Evolutionary conservation across 495 filamentous ascomycete species (phyloP), one percentile per base, ranked within the genome.

Genomic region (Aspergillus ostianus): DNA sequence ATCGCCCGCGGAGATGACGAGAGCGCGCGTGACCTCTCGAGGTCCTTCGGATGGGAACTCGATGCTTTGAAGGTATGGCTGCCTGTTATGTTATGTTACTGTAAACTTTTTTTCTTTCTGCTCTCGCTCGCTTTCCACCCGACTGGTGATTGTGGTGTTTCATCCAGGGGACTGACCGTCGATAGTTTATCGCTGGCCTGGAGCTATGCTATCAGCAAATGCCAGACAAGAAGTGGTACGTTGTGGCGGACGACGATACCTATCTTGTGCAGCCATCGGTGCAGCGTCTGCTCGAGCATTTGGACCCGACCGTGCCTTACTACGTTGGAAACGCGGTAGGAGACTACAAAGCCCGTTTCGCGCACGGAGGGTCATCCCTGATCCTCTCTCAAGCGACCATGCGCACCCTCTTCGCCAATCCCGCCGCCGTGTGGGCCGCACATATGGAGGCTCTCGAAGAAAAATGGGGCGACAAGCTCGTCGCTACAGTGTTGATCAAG

Each of bases 221-320:
- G 41, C 54, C 54, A 8, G 54, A 56, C 30, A 56, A 56, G 26
- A 56, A 56, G 29, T 56, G 54, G 54, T 56, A 56, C n/a, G 48
- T 56, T 6, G 32, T 56, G 54, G 54, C 54, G 27, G 54, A 56
- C 18, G 54, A 56, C 18, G 54, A 56, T 36, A 56, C 54, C 7
- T 56, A 56, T 21, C 41, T 56, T 23, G 47, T 56, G 46, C 54
- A 56, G 45, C 54, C 54, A 3, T 41, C 54, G 30, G 26, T 56
- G 12, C 26, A 32, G n/a, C 20, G 6, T 7, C 21, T 56, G 6
- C 41, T 56, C 19, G 54, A 48, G 12, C 54, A 56, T 19, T 27
- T 56, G 19, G 46, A 56, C 27, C 54, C 54, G 12, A n/a, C 13
- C 19, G 23, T 47, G 4, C 44, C 41, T 2, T 49, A 48, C 23